Conservation (phyloP, 2,329 filamentous ascomycete species). For the Fusarium sp. region DNA sequence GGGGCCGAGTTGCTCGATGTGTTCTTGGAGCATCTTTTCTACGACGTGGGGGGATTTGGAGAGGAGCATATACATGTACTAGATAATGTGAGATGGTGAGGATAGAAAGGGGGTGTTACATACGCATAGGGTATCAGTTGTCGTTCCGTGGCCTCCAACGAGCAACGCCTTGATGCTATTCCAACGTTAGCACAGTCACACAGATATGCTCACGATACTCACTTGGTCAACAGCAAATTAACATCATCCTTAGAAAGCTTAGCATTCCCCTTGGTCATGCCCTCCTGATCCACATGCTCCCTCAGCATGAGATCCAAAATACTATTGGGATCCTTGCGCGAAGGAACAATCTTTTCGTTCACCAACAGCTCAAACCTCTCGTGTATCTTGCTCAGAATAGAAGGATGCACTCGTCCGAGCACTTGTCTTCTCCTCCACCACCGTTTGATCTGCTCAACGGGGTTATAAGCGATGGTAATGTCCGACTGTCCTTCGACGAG, state of each 20-base stretch:
- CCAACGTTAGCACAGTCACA: not conserved
- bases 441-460: conserved; percentile 3
- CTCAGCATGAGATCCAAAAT: conserved; percentile 27
- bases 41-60: conserved; percentile 1
- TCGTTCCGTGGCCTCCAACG: conserved; percentile 25
- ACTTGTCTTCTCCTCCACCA: conserved; percentile 13
- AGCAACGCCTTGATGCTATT: conserved; percentile 15
- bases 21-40: conserved; percentile 19
- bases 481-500: conserved; percentile 6
- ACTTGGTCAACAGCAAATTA: not conserved
- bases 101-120: not conserved
- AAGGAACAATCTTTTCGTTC: not conserved
- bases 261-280: rapidly evolving
- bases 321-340: conserved; percentile 13
- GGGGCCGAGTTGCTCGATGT: not conserved
- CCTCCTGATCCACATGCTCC: not conserved
- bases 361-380: not conserved
- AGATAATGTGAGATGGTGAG: not conserved
- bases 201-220: rapidly evolving
- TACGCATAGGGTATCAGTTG: conserved; percentile 16
- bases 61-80: conserved; percentile 26
- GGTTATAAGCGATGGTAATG: conserved; percentile 7
- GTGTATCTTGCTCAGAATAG: not conserved
- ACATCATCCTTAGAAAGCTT: not conserved
- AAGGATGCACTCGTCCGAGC: not conserved